Conservation (phyloP, 2,329 filamentous ascomycete species). For the Malbranchea zuffiana region DNA sequence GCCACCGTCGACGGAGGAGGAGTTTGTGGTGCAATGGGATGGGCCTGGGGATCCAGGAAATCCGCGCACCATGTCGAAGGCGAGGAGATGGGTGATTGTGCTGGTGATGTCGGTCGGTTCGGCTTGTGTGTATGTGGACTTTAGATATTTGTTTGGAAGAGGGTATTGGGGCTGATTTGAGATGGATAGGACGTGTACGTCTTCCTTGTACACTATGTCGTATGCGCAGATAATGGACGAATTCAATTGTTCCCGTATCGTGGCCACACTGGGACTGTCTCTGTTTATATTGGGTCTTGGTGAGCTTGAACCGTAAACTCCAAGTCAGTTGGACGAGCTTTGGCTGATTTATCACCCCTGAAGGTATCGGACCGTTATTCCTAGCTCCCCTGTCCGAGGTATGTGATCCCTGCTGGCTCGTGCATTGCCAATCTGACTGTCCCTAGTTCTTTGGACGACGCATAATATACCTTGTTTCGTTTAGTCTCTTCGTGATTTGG, state of each 20-base stretch:
- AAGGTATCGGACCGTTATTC: constrained; percentile 50
- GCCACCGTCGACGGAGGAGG: constrained; percentile 26
- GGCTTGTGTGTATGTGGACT: constrained; percentile 65
- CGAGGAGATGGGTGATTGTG: constrained; percentile 71
- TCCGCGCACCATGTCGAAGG: constrained; percentile 55
- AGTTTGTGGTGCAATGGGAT: constrained; percentile 65
- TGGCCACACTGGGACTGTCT: constrained; percentile 71
- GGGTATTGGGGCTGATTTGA: background rate
- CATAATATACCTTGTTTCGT: constrained; percentile 67
- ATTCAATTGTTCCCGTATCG: constrained; percentile 57
- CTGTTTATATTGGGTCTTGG: constrained; percentile 71
- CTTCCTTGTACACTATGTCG: constrained; percentile 78
- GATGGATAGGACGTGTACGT: constrained; percentile 59
- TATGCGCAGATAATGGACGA: constrained; percentile 67
- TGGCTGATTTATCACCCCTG: constrained; percentile 11
- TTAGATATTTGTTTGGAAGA: constrained; percentile 4
- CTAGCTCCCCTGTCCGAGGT: constrained; percentile 53
- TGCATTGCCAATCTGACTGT: background rate
- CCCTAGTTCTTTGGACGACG: constrained; percentile 65
- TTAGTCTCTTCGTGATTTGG: constrained; percentile 65
- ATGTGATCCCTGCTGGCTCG: background rate
- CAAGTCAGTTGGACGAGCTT: constrained; percentile 18
- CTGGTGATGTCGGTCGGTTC: constrained; percentile 62
- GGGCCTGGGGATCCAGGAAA: constrained; percentile 61
- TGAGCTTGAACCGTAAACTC: constrained; percentile 16